These are phyloP conservation scores for Dendrobium officinale DNA, from an alignment of 106 monocot species.

Conservation along the genomic window DNA sequence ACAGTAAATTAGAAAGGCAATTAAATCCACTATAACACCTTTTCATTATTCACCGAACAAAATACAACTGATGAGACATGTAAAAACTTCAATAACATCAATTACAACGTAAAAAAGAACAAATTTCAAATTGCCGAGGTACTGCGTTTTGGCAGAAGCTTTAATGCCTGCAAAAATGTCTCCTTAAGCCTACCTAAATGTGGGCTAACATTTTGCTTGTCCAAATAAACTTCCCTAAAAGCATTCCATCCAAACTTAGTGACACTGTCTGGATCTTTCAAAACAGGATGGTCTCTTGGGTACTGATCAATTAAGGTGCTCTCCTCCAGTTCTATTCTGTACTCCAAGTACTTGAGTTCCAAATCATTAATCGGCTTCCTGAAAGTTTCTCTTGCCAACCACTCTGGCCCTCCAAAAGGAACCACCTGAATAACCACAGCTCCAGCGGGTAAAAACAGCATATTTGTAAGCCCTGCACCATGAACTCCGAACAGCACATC, in stretches of 20 bases:
- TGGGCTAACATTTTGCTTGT: conserved; percentile 63
- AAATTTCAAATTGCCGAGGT: background rate
- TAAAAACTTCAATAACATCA: background rate
- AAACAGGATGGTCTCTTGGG: conserved; percentile 38
- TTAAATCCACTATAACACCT: background rate
- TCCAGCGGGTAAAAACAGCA: conserved; percentile 58
- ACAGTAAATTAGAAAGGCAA: too few relatives aligned
- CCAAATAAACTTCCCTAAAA: conserved; percentile 43
- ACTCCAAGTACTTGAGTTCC: conserved; percentile 53
- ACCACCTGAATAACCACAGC: conserved; percentile 67
- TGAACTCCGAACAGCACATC: conserved; percentile 75
- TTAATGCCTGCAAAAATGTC: conserved; percentile 48
- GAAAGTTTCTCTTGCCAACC: conserved; percentile 39
- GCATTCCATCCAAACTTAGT: conserved; percentile 52
- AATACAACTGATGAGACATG: too few relatives aligned
- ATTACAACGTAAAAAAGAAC: background rate
- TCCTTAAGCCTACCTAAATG: conserved; percentile 43
- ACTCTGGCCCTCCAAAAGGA: conserved; percentile 46
- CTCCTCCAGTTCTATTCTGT: conserved; percentile 39
- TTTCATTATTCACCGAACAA: background rate
- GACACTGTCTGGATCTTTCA: conserved; percentile 40
- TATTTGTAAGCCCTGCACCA: conserved; percentile 73
- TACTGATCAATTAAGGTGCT: conserved; percentile 52
- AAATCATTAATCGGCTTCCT: conserved; percentile 34
- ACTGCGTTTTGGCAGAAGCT: conserved; percentile 18